Evolutionary conservation across 108 stramenopile genomes (phyloP), one percentile per base, ranked within the genome.

Genomic region (Epipyxis sp.): DNA sequence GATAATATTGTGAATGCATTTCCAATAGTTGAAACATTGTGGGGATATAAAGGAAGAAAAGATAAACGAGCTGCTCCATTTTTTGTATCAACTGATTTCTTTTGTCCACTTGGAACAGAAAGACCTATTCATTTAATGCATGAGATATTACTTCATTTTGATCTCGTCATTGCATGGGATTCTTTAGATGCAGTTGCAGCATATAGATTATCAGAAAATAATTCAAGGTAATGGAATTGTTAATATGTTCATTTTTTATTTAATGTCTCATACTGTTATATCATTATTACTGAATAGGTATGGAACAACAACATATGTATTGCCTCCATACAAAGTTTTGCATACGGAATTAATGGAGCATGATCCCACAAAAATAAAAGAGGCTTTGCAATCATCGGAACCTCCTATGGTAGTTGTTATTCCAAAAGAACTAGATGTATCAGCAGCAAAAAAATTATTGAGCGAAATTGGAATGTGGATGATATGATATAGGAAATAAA

Each of bases 71-170:
- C 71, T 42, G 50, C 71, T 10, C 71, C 71, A 10, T 74, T 74
- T 32, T 74, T 74, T 32, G 34, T 57, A 10, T 74, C 71, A 13
- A 43, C 43, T 34, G 71, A 74, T 32, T 74, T 74, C 71, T 74
- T 74, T 37, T 6, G 40, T 42, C n/a, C 50, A 29, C 44, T 27
- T 13, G 71, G 71, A 10, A 39, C 20, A 13, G 71, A 74, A 27
- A 13, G 71, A 27, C 46, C 71, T 34, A 32, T 74, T 27, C 71
- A 74, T 42, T 42, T 74, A 3, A 13, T 74, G 6, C 71, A 74
- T 32, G 71, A 74, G 71, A 13, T 74, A 3, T 6, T 74, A 6
- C 10, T 74, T 16, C 71, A 74, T 37, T 46, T 57, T 32, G 71
- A 74, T 42, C 71, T 74, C 32, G 43, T 74, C 46, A 13, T 74